A percentile compares a stretch with the other conserved stretches of the same genome.
These are phyloP conservation scores for Elaeis oleifera DNA, from an alignment of 202 grass and related monocot species.

Conservation along the genomic window DNA sequence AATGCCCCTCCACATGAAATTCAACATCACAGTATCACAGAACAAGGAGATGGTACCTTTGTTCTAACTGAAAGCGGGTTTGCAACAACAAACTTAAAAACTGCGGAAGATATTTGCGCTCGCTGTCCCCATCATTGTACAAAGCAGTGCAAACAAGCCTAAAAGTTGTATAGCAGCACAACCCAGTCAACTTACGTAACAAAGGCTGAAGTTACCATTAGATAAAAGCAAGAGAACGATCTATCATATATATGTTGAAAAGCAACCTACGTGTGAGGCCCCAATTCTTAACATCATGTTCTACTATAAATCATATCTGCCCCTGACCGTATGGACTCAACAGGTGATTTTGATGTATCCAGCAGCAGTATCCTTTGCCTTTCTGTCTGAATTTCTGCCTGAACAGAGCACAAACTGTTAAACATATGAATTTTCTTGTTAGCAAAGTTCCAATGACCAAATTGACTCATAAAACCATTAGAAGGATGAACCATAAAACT, in stretches of 20 bases:
- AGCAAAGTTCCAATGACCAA: too few species aligned
- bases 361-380: constrained; percentile 77
- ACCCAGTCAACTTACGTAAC: neutral
- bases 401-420: constrained; percentile 28
- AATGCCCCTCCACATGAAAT: too few species aligned
- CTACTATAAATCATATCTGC: constrained; percentile 96
- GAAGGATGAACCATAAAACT: too few species aligned
- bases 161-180: constrained; percentile 6
- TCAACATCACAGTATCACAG: too few species aligned
- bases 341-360: constrained; percentile 83
- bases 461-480: too few species aligned
- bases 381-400: constrained; percentile 99
- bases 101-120: constrained; percentile 99
- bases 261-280: constrained; percentile 71
- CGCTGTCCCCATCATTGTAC: constrained; percentile 84
- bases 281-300: constrained; percentile 98
- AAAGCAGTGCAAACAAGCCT: constrained; percentile 98
- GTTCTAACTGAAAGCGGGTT: constrained; percentile 98
- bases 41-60: constrained; percentile 51
- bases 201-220: neutral
- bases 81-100: constrained; percentile 92
- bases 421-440: too few species aligned
- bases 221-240: constrained; percentile 14
- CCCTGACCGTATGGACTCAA: constrained; percentile 93
- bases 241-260: constrained; percentile 8